Percentiles rank a stretch among this genome's conserved stretches.
phyloP scores from a whole-genome alignment of 23 red algal genomes.

The Gracilariopsis chorda region DNA sequence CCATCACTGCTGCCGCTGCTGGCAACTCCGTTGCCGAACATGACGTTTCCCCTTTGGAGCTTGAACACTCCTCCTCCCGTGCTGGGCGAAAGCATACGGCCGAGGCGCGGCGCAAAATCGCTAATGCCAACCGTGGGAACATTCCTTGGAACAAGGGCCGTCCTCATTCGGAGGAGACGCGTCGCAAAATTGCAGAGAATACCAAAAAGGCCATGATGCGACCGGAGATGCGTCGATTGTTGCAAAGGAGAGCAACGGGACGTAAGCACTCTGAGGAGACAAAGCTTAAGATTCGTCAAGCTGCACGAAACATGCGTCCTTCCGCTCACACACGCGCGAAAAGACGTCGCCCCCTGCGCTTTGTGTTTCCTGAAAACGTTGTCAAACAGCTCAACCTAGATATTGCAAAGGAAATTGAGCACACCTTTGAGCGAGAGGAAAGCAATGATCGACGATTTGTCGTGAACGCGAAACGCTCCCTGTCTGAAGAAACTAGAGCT shows the following conservation, averaged over 20 bases:
- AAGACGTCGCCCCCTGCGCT: neutral
- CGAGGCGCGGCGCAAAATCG: constrained; percentile 72
- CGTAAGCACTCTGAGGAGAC: constrained; percentile 50
- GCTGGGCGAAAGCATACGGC: constrained; percentile 31
- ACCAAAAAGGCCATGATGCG: constrained; percentile 64
- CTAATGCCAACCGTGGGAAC: constrained; percentile 68
- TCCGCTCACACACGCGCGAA: neutral
- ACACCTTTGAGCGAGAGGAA: neutral
- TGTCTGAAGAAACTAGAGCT: constrained; percentile 44
- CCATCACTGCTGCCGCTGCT: neutral
- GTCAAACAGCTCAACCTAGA: neutral
- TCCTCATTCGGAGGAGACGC: constrained; percentile 79
- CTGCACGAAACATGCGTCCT: neutral
- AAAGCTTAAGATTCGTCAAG: constrained; percentile 51
- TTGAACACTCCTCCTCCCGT: neutral
- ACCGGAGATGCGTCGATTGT: constrained; percentile 45
- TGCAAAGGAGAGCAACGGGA: constrained; percentile 19
- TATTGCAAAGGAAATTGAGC: neutral
- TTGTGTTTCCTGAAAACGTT: neutral
- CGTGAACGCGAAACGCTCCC: neutral
- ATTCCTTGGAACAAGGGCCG: constrained; percentile 95
- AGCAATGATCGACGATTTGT: neutral
- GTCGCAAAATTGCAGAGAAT: constrained; percentile 70
- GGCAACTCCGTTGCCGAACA: neutral
- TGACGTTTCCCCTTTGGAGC: neutral